Percentiles rank a stretch among this genome's conserved stretches.
Evolutionary conservation across 331 rosid species (phyloP).

Genomic region (Quercus tomentella): DNA sequence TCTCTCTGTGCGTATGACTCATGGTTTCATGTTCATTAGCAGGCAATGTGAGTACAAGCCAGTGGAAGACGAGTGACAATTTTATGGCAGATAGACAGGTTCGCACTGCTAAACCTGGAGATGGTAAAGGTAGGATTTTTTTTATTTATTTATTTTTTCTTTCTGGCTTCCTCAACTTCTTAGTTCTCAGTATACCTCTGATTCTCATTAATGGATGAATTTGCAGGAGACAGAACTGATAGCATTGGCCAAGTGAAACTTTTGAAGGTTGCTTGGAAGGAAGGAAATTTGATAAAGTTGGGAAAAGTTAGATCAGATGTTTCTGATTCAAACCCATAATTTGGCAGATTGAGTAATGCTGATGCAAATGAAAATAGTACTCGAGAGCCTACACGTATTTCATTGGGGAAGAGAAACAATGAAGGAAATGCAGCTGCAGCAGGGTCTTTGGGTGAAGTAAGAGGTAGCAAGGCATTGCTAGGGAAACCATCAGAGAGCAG

Average conservation of each 20-base stretch:
- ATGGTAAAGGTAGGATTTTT: constrained; percentile 42
- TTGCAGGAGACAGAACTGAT: constrained; percentile 46
- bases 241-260: constrained; percentile 47
- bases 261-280: constrained; percentile 57
- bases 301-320: constrained; percentile 64
- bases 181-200: neutral
- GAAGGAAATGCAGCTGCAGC: constrained; percentile 39
- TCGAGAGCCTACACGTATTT: constrained; percentile 30
- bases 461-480: constrained; percentile 40
- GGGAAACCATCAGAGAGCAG: constrained; percentile 60
- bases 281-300: constrained; percentile 64
- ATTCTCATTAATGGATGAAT: neutral
- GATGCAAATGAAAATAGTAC: constrained; percentile 44
- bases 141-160: neutral
- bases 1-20: constrained; percentile 9
- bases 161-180: neutral
- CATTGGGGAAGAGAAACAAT: constrained; percentile 34
- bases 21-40: constrained; percentile 18
- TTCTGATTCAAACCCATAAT: constrained; percentile 35
- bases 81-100: constrained; percentile 40
- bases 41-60: constrained; percentile 50
- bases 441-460: constrained; percentile 29
- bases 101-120: constrained; percentile 29
- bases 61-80: constrained; percentile 44
- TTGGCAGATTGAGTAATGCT: constrained; percentile 43